These are phyloP conservation scores for Amanita jacksonii DNA, from an alignment of 768 basidiomycete genomes.

Conservation along the genomic window DNA sequence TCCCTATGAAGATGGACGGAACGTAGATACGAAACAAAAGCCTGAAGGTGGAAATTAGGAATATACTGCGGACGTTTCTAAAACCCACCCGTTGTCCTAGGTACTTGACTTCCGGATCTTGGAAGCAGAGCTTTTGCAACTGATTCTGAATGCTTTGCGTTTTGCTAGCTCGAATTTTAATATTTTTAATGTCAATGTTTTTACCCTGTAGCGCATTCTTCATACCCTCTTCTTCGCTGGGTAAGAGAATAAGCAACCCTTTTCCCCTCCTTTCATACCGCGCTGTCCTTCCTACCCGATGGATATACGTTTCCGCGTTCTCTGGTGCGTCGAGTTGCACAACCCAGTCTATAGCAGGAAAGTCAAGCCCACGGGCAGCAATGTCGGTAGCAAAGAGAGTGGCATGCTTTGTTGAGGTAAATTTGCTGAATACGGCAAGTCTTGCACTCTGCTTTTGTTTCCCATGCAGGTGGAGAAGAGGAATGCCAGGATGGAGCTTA, in stretches of 20 bases:
- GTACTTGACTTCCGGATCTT: constrained; percentile 96
- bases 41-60: constrained; percentile 33
- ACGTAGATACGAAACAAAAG: constrained; percentile 92
- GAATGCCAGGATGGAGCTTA: constrained; percentile 88
- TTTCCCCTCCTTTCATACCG: constrained; percentile 88
- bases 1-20: constrained; percentile 91
- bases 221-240: constrained; percentile 95
- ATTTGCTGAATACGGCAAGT: constrained; percentile 73
- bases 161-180: constrained; percentile 86
- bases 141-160: constrained; percentile 78
- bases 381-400: constrained; percentile 94
- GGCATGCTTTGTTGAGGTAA: constrained; percentile 72
- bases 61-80: background rate
- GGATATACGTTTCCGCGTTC: constrained; percentile 96
- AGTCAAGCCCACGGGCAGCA: constrained; percentile 92
- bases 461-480: constrained; percentile 90
- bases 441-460: constrained; percentile 95
- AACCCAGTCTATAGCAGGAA: constrained; percentile 96
- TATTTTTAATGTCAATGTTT: constrained; percentile 59
- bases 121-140: constrained; percentile 87
- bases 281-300: constrained; percentile 93
- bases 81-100: constrained; percentile 78
- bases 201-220: constrained; percentile 58
- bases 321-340: constrained; percentile 93
- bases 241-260: constrained; percentile 70